These are phyloP conservation scores for Fusarium fujikuroi DNA, from an alignment of 2,329 filamentous ascomycete species.

Conservation along the genomic window DNA sequence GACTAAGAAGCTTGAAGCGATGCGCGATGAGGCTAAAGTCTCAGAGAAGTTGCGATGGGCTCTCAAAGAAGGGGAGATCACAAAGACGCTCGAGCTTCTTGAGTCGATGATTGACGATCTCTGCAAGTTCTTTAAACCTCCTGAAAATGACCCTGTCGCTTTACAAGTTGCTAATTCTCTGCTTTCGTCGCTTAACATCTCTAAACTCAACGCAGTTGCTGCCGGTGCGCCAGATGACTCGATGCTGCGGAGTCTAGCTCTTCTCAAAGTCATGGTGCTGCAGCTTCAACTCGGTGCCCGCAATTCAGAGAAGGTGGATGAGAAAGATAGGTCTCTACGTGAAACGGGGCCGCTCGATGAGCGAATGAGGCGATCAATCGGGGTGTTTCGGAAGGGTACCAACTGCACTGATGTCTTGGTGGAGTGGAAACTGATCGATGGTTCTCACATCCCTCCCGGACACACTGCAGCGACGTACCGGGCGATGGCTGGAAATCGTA, in stretches of 20 bases:
- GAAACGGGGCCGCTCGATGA: neutral
- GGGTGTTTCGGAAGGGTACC: rapidly evolving
- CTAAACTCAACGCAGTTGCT: rapidly evolving
- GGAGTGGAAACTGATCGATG: neutral
- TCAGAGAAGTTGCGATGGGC: neutral
- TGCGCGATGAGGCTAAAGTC: neutral
- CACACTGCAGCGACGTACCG: neutral
- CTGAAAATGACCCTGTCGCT: neutral
- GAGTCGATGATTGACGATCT: neutral
- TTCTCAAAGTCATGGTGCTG: neutral
- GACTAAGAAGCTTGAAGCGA: neutral
- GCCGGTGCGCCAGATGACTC: neutral
- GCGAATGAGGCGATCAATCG: rapidly evolving
- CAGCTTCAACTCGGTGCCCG: neutral
- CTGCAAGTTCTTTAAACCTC: neutral
- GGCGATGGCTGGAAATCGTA: neutral
- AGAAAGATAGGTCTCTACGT: neutral
- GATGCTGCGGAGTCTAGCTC: neutral
- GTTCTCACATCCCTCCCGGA: neutral
- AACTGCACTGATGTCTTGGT: neutral
- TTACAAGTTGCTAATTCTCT: neutral
- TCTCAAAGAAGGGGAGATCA: neutral
- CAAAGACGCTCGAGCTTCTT: neutral
- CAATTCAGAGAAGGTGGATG: neutral
- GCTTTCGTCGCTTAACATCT: neutral